phyloP scores from a whole-genome alignment of 805 yeast species.

The Metschnikowia orientalis region DNA sequence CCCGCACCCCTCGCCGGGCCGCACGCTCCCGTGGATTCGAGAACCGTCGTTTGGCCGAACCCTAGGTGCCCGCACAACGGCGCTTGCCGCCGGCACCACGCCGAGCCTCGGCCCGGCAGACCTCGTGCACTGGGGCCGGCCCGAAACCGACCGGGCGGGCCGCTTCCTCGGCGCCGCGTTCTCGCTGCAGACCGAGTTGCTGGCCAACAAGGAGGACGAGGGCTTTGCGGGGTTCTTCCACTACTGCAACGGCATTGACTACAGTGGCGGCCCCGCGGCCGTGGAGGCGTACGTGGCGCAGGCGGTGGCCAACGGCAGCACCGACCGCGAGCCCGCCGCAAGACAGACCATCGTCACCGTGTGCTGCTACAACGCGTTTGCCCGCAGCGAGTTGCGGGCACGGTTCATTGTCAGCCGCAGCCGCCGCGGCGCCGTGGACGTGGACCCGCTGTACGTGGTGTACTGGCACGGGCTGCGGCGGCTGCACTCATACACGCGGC shows the following conservation, averaged over 20 bases:
- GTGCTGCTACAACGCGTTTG: slow-evolving; percentile 71
- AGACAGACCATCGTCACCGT: slow-evolving; percentile 44
- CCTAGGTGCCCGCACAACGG: slow-evolving; percentile 23
- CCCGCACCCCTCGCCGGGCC: background rate
- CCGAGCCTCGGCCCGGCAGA: slow-evolving; percentile 33
- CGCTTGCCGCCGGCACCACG: slow-evolving; percentile 17
- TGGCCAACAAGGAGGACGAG: slow-evolving; percentile 26
- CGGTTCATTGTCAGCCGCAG: slow-evolving; percentile 37
- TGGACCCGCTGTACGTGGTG: slow-evolving; percentile 11
- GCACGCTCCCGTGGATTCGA: slow-evolving; percentile 24
- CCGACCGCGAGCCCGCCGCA: slow-evolving; percentile 15
- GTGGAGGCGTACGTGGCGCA: slow-evolving; percentile 26
- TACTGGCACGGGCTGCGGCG: slow-evolving; percentile 8
- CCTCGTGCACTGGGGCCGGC: slow-evolving; percentile 35
- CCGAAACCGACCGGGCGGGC: slow-evolving; percentile 28
- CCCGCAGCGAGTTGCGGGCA: slow-evolving; percentile 70
- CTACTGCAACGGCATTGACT: slow-evolving; percentile 33
- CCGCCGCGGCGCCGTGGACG: slow-evolving; percentile 6
- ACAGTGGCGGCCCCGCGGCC: slow-evolving; percentile 17
- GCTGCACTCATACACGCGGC: slow-evolving; percentile 11
- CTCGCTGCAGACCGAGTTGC: slow-evolving; percentile 6
- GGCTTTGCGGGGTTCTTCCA: slow-evolving; percentile 40
- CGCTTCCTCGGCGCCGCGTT: slow-evolving; percentile 28
- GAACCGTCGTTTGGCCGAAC: slow-evolving; percentile 29
- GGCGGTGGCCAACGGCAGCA: slow-evolving; percentile 2